These are phyloP conservation scores for Acaromyces ingoldii DNA, from an alignment of 1,284 basidiomycete species.

Conservation along the genomic window DNA sequence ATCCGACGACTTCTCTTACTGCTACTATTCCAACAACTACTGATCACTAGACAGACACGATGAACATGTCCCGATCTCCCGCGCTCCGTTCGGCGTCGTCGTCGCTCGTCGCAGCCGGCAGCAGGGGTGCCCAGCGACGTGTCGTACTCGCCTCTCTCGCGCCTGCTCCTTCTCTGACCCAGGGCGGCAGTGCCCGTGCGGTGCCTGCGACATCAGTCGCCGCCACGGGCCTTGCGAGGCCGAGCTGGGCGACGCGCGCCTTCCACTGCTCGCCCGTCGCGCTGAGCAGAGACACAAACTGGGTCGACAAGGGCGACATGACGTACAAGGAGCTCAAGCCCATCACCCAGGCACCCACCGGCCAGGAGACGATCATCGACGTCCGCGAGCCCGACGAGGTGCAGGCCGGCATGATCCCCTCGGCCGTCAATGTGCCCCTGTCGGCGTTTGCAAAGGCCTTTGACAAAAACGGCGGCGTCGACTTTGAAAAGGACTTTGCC, in stretches of 20 bases:
- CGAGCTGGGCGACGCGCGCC: background rate
- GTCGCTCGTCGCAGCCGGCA: too few relatives aligned
- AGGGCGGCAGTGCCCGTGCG: too few relatives aligned
- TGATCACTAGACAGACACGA: too few relatives aligned
- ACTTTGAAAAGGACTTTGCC: constrained; percentile 60
- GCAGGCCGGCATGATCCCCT: constrained; percentile 88
- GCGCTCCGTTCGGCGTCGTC: too few relatives aligned
- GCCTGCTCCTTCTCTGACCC: too few relatives aligned
- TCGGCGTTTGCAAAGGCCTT: constrained; percentile 70
- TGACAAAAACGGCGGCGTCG: constrained; percentile 45
- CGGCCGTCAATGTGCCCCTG: constrained; percentile 86
- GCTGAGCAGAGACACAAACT: constrained; percentile 19
- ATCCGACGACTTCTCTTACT: too few relatives aligned
- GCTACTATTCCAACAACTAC: too few relatives aligned
- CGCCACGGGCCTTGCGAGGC: too few relatives aligned
- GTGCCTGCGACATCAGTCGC: too few relatives aligned
- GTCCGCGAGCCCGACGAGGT: constrained; percentile 93
- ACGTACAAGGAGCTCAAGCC: constrained; percentile 80
- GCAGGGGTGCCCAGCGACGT: too few relatives aligned
- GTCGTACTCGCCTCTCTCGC: too few relatives aligned
- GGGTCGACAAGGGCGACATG: constrained; percentile 53
- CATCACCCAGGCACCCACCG: constrained; percentile 70
- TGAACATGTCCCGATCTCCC: too few relatives aligned
- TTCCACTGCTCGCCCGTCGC: background rate
- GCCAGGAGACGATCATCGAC: constrained; percentile 56